phyloP scores from a whole-genome alignment of 345 rosid species.

The Eucalyptus polyanthemos region DNA sequence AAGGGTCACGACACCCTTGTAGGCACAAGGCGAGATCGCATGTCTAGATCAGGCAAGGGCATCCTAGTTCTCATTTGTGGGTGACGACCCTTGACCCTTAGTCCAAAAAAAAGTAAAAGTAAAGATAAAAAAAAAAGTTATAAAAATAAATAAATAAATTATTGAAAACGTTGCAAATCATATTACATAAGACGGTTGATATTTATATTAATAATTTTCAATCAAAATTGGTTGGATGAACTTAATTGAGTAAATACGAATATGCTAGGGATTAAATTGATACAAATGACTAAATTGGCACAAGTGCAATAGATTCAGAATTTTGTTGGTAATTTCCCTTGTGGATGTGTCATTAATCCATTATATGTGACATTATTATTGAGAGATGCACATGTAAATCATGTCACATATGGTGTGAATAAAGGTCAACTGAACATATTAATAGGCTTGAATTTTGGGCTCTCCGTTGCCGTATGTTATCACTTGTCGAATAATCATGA shows the following conservation, averaged over 20 bases:
- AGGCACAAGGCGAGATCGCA: fast-evolving
- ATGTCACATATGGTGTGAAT: neutral
- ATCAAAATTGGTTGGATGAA: neutral
- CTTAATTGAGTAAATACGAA: neutral
- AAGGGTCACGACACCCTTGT: neutral
- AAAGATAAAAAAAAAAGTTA: too few relatives aligned
- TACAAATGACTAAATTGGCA: neutral
- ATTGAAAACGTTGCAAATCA: too few relatives aligned
- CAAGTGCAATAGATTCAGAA: too few relatives aligned
- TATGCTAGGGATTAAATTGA: too few relatives aligned
- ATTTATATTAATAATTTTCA: too few relatives aligned
- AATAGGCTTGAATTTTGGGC: too few relatives aligned
- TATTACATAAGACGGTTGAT: too few relatives aligned
- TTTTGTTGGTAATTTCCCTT: neutral
- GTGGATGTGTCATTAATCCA: neutral
- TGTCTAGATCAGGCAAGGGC: neutral
- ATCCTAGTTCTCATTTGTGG: too few relatives aligned
- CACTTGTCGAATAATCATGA: neutral
- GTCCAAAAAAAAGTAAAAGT: too few relatives aligned
- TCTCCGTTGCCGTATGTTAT: neutral
- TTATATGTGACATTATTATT: too few relatives aligned
- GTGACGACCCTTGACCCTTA: too few relatives aligned
- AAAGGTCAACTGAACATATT: neutral
- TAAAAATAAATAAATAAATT: too few relatives aligned
- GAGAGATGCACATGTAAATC: neutral